These are phyloP conservation scores for Epichloe coenophiala DNA, from an alignment of 2,329 filamentous ascomycete species.

Conservation along the genomic window DNA sequence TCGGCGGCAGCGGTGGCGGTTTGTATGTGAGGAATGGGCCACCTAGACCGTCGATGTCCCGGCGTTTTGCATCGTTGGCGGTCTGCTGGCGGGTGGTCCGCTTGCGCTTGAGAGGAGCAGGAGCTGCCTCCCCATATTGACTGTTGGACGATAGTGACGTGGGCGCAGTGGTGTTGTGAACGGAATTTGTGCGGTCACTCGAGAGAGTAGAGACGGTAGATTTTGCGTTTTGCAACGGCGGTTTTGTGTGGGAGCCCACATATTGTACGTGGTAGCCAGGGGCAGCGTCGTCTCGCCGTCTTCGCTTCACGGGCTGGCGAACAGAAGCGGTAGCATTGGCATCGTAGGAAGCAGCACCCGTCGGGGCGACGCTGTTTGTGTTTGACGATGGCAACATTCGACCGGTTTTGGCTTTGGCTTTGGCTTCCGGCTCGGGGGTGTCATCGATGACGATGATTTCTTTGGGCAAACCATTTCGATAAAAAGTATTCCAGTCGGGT, in stretches of 20 bases:
- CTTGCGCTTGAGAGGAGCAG: conserved; percentile 80
- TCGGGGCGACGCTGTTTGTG: conserved; percentile 17
- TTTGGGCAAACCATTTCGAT: conserved; percentile 69
- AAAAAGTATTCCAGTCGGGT: conserved; percentile 70
- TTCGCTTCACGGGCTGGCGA: conserved; percentile 56
- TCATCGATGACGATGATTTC: conserved; percentile 80
- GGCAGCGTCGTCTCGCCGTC: conserved; percentile 52
- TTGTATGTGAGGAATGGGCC: conserved; percentile 69
- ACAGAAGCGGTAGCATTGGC: conserved; percentile 6
- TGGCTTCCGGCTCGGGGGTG: conserved; percentile 40
- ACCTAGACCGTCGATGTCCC: conserved; percentile 56
- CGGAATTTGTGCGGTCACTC: conserved; percentile 70
- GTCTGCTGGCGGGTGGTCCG: conserved; percentile 62
- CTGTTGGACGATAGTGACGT: conserved; percentile 58
- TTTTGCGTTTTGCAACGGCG: conserved; percentile 53
- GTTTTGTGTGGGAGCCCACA: conserved; percentile 57
- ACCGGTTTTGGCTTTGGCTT: conserved; percentile 26
- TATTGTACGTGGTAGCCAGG: conserved; percentile 60
- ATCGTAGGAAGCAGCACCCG: conserved; percentile 13
- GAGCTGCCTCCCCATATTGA: conserved; percentile 41
- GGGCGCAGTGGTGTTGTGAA: conserved; percentile 72
- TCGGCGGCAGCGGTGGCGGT: conserved; percentile 74
- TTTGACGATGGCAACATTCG: conserved; percentile 20
- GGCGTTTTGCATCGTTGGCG: conserved; percentile 68
- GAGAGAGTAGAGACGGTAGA: conserved; percentile 61